Percentiles rank a stretch among this genome's conserved stretches.
Conservation (phyloP, 768 basidiomycete genomes). For the Rhodocollybia butyracea region DNA sequence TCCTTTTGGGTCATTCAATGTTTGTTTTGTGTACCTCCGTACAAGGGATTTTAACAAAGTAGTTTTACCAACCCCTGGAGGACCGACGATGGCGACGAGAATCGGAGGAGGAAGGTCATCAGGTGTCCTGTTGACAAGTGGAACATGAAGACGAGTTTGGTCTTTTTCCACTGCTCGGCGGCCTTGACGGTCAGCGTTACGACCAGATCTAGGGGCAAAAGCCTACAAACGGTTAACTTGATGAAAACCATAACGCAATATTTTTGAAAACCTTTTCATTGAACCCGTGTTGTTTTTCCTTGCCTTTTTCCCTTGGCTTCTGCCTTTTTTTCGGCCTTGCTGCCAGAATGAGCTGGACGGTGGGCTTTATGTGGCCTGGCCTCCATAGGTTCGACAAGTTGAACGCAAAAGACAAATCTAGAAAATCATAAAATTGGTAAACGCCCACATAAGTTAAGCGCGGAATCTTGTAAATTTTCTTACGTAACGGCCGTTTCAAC, state of each 20-base stretch:
- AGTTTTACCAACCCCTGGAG: conserved; percentile 95
- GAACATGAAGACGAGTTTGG: conserved; percentile 94
- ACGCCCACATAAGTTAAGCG: too few relatives aligned
- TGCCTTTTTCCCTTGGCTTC: conserved; percentile 66
- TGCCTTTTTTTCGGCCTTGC: conserved; percentile 74
- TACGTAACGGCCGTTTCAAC: too few relatives aligned
- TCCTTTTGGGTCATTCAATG: conserved; percentile 82
- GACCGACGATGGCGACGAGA: conserved; percentile 92
- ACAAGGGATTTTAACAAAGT: conserved; percentile 91
- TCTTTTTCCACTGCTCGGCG: conserved; percentile 90
- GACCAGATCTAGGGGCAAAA: conserved; percentile 89
- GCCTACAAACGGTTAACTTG: conserved; percentile 46
- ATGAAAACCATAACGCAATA: neutral
- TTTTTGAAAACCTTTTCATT: conserved; percentile 79
- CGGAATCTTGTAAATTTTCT: too few relatives aligned
- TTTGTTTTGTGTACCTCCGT: conserved; percentile 91
- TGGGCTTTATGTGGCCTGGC: conserved; percentile 83
- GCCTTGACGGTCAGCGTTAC: conserved; percentile 84
- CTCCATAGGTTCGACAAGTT: too few relatives aligned
- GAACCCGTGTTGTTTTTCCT: conserved; percentile 71
- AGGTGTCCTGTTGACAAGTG: conserved; percentile 92
- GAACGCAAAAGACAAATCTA: too few relatives aligned
- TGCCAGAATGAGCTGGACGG: conserved; percentile 65
- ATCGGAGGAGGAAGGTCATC: conserved; percentile 90
- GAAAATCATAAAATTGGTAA: too few relatives aligned